These are phyloP conservation scores for Silybum marianum DNA, from an alignment of 129 eudicot genomes.

Conservation along the genomic window DNA sequence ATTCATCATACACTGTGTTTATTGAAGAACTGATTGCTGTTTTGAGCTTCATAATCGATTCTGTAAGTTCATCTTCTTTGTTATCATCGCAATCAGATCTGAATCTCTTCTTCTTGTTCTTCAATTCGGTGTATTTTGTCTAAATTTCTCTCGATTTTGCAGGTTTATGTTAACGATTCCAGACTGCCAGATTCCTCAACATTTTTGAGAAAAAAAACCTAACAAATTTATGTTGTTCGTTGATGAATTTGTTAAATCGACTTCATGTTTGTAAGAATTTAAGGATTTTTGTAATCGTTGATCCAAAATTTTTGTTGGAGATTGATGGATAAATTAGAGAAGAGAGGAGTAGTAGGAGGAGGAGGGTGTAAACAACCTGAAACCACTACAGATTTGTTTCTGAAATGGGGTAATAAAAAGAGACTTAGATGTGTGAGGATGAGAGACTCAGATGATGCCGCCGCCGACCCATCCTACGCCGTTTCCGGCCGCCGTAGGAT, in stretches of 20 bases:
- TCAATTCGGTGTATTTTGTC: background rate
- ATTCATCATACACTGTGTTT: background rate
- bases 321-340: conserved; percentile 50
- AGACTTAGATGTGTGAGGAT: conserved; percentile 53
- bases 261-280: background rate
- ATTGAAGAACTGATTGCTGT: background rate
- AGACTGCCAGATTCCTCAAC: conserved; percentile 22
- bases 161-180: conserved; percentile 16
- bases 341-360: conserved; percentile 23
- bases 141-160: conserved; percentile 15
- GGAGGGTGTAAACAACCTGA: conserved; percentile 37
- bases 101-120: background rate
- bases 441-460: conserved; percentile 30
- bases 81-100: conserved; percentile 26
- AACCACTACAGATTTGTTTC: conserved; percentile 42
- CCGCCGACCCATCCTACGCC: conserved; percentile 27
- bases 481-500: conserved; percentile 39
- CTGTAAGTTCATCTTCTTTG: conserved; percentile 18
- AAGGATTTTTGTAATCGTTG: background rate
- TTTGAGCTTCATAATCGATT: background rate
- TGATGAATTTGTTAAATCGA: conserved; percentile 9
- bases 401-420: conserved; percentile 61
- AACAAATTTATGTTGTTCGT: background rate
- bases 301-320: background rate
- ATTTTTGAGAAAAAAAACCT: background rate